Conservation (phyloP, 805 yeast species). For the Cyberlindnera samutprakarnensis region DNA sequence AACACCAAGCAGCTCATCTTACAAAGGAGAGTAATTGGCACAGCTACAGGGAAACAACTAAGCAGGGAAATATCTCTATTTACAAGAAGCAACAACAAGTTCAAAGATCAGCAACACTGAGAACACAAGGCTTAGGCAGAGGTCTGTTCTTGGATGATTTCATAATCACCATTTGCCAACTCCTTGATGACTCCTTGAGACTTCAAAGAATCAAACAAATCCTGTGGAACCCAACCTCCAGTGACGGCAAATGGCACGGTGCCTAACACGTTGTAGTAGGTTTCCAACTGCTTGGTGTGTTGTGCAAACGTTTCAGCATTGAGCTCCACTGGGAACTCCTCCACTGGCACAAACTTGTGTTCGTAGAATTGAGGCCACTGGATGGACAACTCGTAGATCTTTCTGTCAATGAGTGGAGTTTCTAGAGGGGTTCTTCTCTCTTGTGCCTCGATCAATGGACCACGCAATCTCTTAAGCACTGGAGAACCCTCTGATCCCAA, state of each 20-base stretch:
- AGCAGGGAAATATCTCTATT: too few relatives aligned
- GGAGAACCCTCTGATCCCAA: conserved; percentile 83
- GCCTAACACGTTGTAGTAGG: conserved; percentile 60
- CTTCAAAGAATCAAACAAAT: conserved; percentile 68
- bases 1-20: too few relatives aligned
- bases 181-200: conserved; percentile 63
- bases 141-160: conserved; percentile 17
- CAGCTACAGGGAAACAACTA: too few relatives aligned
- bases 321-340: conserved; percentile 54
- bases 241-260: conserved; percentile 82
- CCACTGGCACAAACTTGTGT: conserved; percentile 44
- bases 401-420: conserved; percentile 56
- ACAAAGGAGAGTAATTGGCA: too few relatives aligned
- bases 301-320: conserved; percentile 50
- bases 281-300: conserved; percentile 51
- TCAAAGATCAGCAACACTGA: too few relatives aligned
- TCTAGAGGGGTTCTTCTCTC: conserved; percentile 52
- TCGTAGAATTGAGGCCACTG: conserved; percentile 64
- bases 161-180: conserved; percentile 50
- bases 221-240: conserved; percentile 95
- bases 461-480: conserved; percentile 59
- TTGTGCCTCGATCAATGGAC: conserved; percentile 54
- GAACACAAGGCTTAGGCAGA: too few relatives aligned
- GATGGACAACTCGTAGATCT: conserved; percentile 54
- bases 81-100: too few relatives aligned